Percentiles rank a stretch among this genome's conserved stretches.
Conservation (phyloP, 257 asterid species). For the Petunia secreta region DNA sequence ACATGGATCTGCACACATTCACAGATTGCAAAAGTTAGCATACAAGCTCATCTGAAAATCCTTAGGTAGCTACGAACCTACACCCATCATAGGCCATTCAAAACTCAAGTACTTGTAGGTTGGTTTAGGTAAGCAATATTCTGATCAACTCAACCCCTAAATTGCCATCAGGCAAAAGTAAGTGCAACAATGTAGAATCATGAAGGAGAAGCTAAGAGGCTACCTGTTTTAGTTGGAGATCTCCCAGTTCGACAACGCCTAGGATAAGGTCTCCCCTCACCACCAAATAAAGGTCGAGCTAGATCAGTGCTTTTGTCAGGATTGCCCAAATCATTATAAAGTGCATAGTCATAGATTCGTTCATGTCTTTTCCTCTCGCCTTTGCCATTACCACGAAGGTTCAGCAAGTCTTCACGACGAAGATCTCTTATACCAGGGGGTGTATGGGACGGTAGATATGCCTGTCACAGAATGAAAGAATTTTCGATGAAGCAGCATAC, state of each 20-base stretch:
- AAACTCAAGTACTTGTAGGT: too few relatives aligned
- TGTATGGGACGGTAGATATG: slow-evolving; percentile 29
- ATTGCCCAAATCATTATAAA: slow-evolving; percentile 43
- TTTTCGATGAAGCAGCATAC: background rate
- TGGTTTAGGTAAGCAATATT: background rate
- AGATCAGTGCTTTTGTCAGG: slow-evolving; percentile 37
- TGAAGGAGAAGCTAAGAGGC: background rate
- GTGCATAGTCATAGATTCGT: slow-evolving; percentile 40
- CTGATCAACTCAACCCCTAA: background rate
- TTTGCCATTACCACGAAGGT: slow-evolving; percentile 35
- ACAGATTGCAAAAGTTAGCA: background rate
- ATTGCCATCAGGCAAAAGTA: too few relatives aligned
- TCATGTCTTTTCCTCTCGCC: slow-evolving; percentile 35
- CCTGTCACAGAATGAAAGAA: slow-evolving; percentile 20
- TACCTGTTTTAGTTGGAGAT: slow-evolving; percentile 29
- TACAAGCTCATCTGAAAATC: background rate
- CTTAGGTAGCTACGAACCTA: background rate
- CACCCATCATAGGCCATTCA: too few relatives aligned
- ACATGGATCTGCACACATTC: slow-evolving; percentile 8
- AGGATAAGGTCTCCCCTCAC: slow-evolving; percentile 38
- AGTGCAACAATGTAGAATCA: too few relatives aligned
- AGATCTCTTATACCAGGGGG: slow-evolving; percentile 34
- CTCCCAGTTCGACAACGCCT: slow-evolving; percentile 45
- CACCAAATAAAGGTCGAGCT: slow-evolving; percentile 39
- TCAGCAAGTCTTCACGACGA: slow-evolving; percentile 35